phyloP scores from a whole-genome alignment of 164 flowering plant genomes.

The Tetrastigma voinierianum region DNA sequence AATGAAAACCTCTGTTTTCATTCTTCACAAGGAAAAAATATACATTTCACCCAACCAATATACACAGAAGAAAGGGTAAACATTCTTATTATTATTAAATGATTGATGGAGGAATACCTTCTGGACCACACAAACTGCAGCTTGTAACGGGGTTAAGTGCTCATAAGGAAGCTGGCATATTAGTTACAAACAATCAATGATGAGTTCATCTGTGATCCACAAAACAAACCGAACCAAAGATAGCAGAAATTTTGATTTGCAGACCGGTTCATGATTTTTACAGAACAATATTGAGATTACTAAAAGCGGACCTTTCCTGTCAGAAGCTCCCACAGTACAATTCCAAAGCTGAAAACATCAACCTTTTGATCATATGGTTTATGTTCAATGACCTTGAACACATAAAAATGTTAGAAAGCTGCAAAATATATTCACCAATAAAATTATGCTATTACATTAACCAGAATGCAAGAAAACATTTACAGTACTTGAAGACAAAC shows the following conservation, averaged over 20 bases:
- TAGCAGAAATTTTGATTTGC: background rate
- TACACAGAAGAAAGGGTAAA: background rate
- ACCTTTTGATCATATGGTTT: constrained; percentile 61
- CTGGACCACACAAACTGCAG: constrained; percentile 93
- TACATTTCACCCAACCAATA: too few relatives aligned
- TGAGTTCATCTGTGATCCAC: background rate
- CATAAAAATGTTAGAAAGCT: constrained; percentile 5
- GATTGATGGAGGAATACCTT: constrained; percentile 43
- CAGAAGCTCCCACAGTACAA: constrained; percentile 65
- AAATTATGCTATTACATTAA: too few relatives aligned
- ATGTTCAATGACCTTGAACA: constrained; percentile 76
- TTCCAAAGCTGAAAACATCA: constrained; percentile 65
- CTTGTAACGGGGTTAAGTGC: constrained; percentile 76
- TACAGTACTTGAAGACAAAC: too few relatives aligned
- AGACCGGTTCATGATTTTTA: background rate
- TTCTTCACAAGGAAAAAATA: too few relatives aligned
- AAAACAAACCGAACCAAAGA: background rate
- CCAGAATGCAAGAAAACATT: too few relatives aligned
- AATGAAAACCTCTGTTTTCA: too few relatives aligned
- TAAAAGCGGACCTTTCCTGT: constrained; percentile 70
- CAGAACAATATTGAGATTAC: background rate
- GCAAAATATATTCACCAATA: too few relatives aligned
- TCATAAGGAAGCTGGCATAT: constrained; percentile 71
- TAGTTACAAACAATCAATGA: constrained; percentile 6
- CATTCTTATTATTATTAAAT: background rate